These are phyloP conservation scores for Venturia nashicola DNA, from an alignment of 2,329 filamentous ascomycete genomes.

Conservation along the genomic window DNA sequence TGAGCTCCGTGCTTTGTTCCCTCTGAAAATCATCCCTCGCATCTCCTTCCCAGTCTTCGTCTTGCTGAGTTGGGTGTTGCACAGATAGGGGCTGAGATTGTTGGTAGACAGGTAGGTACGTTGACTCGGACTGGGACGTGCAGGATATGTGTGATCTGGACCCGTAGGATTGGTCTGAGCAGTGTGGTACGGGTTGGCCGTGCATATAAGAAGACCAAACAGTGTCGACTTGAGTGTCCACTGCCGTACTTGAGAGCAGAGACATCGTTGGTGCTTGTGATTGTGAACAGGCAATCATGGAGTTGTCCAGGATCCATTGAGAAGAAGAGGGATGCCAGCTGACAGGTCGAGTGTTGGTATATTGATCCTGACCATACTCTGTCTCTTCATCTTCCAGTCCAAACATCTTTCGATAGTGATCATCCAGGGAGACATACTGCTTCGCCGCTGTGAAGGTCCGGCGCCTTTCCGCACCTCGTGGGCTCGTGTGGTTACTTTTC, in stretches of 20 bases:
- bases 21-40: background rate
- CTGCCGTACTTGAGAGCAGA: background rate
- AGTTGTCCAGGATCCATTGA: background rate
- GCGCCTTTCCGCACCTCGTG: background rate
- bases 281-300: background rate
- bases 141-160: background rate
- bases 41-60: background rate
- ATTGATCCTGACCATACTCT: background rate
- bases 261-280: background rate
- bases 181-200: background rate
- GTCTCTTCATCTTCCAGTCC: slow-evolving; percentile 3
- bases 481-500: slow-evolving; percentile 3
- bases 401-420: slow-evolving; percentile 8
- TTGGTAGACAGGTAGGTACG: background rate
- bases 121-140: background rate
- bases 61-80: background rate
- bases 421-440: slow-evolving; percentile 2
- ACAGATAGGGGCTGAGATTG: background rate
- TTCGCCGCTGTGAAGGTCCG: background rate
- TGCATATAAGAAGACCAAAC: slow-evolving; percentile 7
- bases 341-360: background rate
- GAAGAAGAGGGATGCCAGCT: slow-evolving; percentile 8
- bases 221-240: background rate
- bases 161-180: background rate
- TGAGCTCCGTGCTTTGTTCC: slow-evolving; percentile 38